Evolutionary conservation across 805 yeast species (phyloP), one percentile per base, ranked within the genome.

Genomic region (Candida silvicultrix): DNA sequence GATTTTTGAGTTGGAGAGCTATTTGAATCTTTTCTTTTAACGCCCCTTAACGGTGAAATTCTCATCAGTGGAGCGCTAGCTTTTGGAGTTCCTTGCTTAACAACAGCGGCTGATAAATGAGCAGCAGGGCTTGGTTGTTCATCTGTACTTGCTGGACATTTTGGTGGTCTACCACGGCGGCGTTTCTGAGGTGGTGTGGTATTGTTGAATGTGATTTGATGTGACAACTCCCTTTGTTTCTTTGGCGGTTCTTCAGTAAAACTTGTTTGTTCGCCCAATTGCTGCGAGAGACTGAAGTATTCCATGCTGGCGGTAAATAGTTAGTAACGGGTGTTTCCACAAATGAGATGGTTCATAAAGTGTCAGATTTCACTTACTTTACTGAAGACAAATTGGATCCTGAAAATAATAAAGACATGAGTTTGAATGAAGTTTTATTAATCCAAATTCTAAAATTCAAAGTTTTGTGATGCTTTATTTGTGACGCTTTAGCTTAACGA

Each of bases 141-240:
- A 11, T 44, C 45, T 2, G 39, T 38, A 6, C 29, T 19, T 20
- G 46, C 40, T 15, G 43, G 37, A 18, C 49, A 42, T 44, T 51
- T 58, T 11, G 62, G 47, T 18, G 61, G 61, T 52, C 64, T 58
- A 8, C 64, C 64, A 49, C 62, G 59, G 37, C 61, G 60, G 16
- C 62, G 59, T 41, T 56, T 59, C 19, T 58, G 55, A 2, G 60
- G 49, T 10, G 61, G 59, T 12, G 58, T 48, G 3, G 25, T 21
- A 37, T 20, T 21, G 39, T 35, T 12, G 18, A 14, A 40, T 8
- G 19, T 14, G n/a, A 12, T 31, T 16, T 18, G 23, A 11, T 36
- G n/a, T 18, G 20, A 19, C 9, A 16, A 10, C 10, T 15, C 29
- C 1, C 19, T 5, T 9, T 6, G 8, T 19, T 38, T 21, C n/a